Evolutionary conservation across 352 stramenopile genomes (phyloP).

Genomic region (Lagenidium sp.): DNA sequence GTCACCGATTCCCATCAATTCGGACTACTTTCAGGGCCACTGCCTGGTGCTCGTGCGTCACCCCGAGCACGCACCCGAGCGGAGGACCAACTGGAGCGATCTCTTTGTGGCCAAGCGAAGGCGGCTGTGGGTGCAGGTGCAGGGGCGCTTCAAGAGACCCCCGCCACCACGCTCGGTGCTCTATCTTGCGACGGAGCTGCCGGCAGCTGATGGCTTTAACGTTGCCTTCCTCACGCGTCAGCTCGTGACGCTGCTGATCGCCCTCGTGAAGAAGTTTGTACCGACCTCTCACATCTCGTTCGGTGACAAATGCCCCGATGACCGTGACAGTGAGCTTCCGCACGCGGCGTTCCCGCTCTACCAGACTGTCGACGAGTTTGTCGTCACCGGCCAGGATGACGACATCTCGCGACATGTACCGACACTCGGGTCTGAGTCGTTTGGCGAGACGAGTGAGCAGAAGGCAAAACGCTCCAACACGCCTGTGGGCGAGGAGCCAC

Average conservation of each 20-base stretch:
- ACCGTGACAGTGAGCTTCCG: slow-evolving; percentile 18
- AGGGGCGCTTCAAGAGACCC: slow-evolving; percentile 45
- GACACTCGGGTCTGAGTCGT: slow-evolving; percentile 19
- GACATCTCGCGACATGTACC: slow-evolving; percentile 1
- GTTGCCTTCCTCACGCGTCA: slow-evolving; percentile 25
- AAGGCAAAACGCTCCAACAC: slow-evolving; percentile 11
- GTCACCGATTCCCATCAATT: slow-evolving; percentile 35
- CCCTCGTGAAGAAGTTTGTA: slow-evolving; percentile 25
- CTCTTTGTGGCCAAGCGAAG: slow-evolving; percentile 27
- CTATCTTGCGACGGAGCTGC: slow-evolving; percentile 44
- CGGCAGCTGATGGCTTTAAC: slow-evolving; percentile 9
- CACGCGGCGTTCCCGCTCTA: slow-evolving; percentile 46
- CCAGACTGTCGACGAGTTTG: slow-evolving; percentile 35
- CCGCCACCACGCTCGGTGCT: slow-evolving; percentile 19
- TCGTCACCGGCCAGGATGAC: slow-evolving; percentile 14
- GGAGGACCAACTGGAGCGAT: slow-evolving; percentile 13
- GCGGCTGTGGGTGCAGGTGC: slow-evolving; percentile 45
- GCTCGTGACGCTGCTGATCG: slow-evolving; percentile 25
- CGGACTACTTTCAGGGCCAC: slow-evolving; percentile 28
- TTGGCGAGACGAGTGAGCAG: slow-evolving; percentile 22
- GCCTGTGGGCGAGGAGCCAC: slow-evolving; percentile 10
- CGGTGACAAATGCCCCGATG: slow-evolving; percentile 4
- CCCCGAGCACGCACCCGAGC: not conserved
- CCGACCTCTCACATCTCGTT: slow-evolving; percentile 29
- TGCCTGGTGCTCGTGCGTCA: slow-evolving; percentile 27